These are phyloP conservation scores for Aspergillus spinulosporus DNA, from an alignment of 2,329 filamentous ascomycete species.

Conservation along the genomic window DNA sequence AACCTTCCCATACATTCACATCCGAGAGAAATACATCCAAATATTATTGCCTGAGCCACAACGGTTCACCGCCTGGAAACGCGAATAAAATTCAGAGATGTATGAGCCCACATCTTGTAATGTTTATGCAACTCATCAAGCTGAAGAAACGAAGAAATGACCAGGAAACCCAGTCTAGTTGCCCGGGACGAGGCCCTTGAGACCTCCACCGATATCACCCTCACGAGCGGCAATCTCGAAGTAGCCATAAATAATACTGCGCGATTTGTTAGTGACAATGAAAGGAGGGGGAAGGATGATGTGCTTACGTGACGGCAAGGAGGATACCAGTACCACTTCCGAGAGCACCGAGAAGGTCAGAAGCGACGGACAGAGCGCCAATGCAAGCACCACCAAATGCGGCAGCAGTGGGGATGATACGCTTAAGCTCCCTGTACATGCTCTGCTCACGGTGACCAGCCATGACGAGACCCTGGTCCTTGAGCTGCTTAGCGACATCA, in stretches of 20 bases:
- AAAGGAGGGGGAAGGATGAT: conserved; percentile 9
- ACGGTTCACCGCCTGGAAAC: conserved; percentile 31
- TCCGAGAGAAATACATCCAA: conserved; percentile 18
- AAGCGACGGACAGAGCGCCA: conserved; percentile 91
- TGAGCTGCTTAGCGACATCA: conserved; percentile 98
- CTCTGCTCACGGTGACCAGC: conserved; percentile 98
- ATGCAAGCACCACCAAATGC: conserved; percentile 99
- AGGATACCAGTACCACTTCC: conserved; percentile 97
- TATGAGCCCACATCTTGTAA: conserved; percentile 27
- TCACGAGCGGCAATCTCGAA: conserved; percentile 99
- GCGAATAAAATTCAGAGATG: conserved; percentile 27
- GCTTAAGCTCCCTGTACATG: conserved; percentile 99
- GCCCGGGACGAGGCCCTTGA: conserved; percentile 64
- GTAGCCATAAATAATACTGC: conserved; percentile 96
- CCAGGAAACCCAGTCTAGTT: conserved; percentile 35
- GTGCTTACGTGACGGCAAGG: conserved; percentile 91
- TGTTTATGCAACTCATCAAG: conserved; percentile 38
- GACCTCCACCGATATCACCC: conserved; percentile 78
- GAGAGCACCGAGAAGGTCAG: conserved; percentile 91
- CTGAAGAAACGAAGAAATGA: conserved; percentile 12
- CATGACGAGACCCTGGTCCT: conserved; percentile 99
- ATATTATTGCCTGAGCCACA: conserved; percentile 20
- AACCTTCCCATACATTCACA: conserved; percentile 21
- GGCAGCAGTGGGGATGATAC: conserved; percentile 95
- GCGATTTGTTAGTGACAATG: conserved; percentile 30